Conservation (phyloP, 345 rosid genomes). For the Conringia planisiliqua region DNA sequence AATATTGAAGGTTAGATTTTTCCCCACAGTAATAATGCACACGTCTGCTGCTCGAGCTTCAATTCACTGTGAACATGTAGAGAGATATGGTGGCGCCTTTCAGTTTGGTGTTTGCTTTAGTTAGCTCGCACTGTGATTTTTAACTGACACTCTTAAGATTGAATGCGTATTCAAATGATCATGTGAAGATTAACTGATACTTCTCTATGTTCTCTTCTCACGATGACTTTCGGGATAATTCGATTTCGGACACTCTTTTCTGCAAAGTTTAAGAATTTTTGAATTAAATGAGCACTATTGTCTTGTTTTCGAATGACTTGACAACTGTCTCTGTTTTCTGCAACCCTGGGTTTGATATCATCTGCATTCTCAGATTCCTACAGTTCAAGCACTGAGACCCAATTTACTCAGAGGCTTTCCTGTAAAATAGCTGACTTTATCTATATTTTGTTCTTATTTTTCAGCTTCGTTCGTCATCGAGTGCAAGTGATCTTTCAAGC, state of each 20-base stretch:
- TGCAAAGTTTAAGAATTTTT: neutral
- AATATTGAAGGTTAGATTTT: slow-evolving; percentile 63
- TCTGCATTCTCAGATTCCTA: neutral
- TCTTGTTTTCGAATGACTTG: neutral
- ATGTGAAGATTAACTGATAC: neutral
- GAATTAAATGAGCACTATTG: neutral
- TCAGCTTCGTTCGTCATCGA: slow-evolving; percentile 83
- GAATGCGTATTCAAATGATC: neutral
- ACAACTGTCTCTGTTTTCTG: neutral
- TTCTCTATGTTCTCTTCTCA: neutral
- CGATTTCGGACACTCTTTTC: neutral
- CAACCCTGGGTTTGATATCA: neutral
- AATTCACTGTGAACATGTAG: slow-evolving; percentile 3
- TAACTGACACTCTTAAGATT: neutral
- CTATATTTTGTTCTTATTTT: neutral
- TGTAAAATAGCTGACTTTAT: neutral
- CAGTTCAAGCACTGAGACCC: slow-evolving; percentile 7
- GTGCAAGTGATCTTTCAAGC: slow-evolving; percentile 79
- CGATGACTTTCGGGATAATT: neutral
- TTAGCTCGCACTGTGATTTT: neutral
- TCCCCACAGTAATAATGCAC: neutral
- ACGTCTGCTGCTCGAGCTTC: neutral
- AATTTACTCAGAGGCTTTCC: neutral
- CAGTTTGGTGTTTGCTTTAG: neutral
- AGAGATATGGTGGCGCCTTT: slow-evolving; percentile 1